These are phyloP conservation scores for Chaetoscypha palmicola DNA, from an alignment of 2,329 filamentous ascomycete genomes.

Conservation along the genomic window DNA sequence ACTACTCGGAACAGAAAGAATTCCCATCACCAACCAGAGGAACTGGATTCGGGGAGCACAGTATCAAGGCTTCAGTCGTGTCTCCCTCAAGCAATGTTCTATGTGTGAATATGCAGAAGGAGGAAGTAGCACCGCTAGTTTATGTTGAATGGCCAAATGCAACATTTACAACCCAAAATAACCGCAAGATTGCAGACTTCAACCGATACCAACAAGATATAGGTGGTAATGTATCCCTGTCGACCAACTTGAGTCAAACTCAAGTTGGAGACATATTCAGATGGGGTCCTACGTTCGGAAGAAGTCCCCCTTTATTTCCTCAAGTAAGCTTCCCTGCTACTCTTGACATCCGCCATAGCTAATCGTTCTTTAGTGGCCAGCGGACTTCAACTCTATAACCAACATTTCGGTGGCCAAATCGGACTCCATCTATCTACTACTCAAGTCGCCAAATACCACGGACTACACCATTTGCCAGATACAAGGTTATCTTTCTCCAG, in stretches of 20 bases:
- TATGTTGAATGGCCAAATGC: slow-evolving; percentile 9
- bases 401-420: slow-evolving; percentile 6
- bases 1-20: slow-evolving; percentile 2
- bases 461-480: slow-evolving; percentile 12
- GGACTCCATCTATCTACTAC: slow-evolving; percentile 9
- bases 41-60: slow-evolving; percentile 9
- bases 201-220: slow-evolving; percentile 4
- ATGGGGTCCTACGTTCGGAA: slow-evolving; percentile 6
- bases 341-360: neutral
- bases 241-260: slow-evolving; percentile 5
- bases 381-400: slow-evolving; percentile 7
- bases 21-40: slow-evolving; percentile 2
- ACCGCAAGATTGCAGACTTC: slow-evolving; percentile 1
- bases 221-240: neutral
- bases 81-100: slow-evolving; percentile 10
- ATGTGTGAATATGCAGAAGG: slow-evolving; percentile 9
- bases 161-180: neutral
- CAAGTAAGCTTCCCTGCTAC: neutral
- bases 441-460: slow-evolving; percentile 10
- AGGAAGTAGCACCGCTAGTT: slow-evolving; percentile 9
- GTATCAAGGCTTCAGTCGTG: slow-evolving; percentile 7
- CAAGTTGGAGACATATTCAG: slow-evolving; percentile 6
- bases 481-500: slow-evolving; percentile 3
- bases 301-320: slow-evolving; percentile 6
- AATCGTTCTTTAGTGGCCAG: slow-evolving; percentile 5